Evolutionary conservation across 176 grass and related monocot species (phyloP), one percentile per base, ranked within the genome.

Genomic region (Cenchrus fungigraminus): DNA sequence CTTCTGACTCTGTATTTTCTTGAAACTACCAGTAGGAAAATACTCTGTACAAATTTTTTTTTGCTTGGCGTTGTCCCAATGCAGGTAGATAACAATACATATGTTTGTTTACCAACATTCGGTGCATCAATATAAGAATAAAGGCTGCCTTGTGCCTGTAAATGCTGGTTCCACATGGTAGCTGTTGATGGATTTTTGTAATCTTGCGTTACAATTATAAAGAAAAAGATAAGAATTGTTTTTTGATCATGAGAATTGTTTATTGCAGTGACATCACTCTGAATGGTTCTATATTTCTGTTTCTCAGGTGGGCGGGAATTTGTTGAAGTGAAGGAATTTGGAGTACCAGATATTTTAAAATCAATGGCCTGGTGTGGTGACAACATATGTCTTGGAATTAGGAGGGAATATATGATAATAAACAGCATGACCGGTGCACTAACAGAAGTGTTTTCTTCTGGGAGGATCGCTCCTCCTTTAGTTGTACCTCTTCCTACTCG

Each of bases 301-400:
- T 73, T 86, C 29, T 83, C 84, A 99, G 97, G 97, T 86, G 94
- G 86, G 34, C 84, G 97, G 76, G 97, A 99, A 79, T 96, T 99
- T 78, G 88, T 94, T 16, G 97, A 99, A 87, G 86, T 99, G 81
- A 99, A 89, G 90, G 97, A 99, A 77, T 99, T 96, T 90, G 86
- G 88, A 72, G 90, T 99, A 73, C 90, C 93, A 31, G 97, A 99
- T 83, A 69, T 77, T 0, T 88, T 96, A 66, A 91, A 92, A 79
- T 96, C 94, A 42, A 99, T 99, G 90, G 97, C 91, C 53, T 99
- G 97, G 97, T 96, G 94, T 57, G 94, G 97, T 47, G 94, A 96
- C 67, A 99, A 99, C 67, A 92, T 99, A 86, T 99, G 91, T 68
- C 29, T 99, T 79, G 97, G 97, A 52, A 91, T 99, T 65, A 94